These are phyloP conservation scores for Epichloe scottii DNA, from an alignment of 2,329 filamentous ascomycete genomes.

Conservation along the genomic window DNA sequence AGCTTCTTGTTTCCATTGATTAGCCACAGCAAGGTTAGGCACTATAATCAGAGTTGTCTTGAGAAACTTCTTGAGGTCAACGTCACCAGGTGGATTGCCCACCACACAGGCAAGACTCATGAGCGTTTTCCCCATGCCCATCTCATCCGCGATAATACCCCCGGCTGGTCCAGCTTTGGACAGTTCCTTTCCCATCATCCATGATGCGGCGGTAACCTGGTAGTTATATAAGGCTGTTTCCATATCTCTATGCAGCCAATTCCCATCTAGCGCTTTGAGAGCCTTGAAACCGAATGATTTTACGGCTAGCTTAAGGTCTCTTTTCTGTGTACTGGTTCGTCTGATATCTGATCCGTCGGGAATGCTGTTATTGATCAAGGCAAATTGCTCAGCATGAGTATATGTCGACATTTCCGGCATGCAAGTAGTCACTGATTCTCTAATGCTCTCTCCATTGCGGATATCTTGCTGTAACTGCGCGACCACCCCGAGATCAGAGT, in stretches of 20 bases:
- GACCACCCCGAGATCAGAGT: neutral
- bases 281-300: neutral
- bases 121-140: slow-evolving; percentile 59
- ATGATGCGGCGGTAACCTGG: slow-evolving; percentile 38
- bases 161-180: slow-evolving; percentile 33
- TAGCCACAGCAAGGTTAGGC: slow-evolving; percentile 10
- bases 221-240: slow-evolving; percentile 17
- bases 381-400: neutral
- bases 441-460: neutral
- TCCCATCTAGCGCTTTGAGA: neutral
- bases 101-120: slow-evolving; percentile 65
- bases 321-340: neutral
- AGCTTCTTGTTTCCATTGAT: slow-evolving; percentile 19
- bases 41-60: slow-evolving; percentile 21
- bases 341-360: neutral
- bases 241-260: neutral
- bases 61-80: slow-evolving; percentile 24
- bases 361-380: neutral
- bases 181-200: slow-evolving; percentile 42
- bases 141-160: slow-evolving; percentile 47
- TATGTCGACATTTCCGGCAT: neutral
- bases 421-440: neutral
- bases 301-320: neutral
- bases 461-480: neutral
- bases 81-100: slow-evolving; percentile 33